Evolutionary conservation across 2,329 filamentous ascomycete genomes (phyloP).

Genomic region (Penicillium oxalicum): DNA sequence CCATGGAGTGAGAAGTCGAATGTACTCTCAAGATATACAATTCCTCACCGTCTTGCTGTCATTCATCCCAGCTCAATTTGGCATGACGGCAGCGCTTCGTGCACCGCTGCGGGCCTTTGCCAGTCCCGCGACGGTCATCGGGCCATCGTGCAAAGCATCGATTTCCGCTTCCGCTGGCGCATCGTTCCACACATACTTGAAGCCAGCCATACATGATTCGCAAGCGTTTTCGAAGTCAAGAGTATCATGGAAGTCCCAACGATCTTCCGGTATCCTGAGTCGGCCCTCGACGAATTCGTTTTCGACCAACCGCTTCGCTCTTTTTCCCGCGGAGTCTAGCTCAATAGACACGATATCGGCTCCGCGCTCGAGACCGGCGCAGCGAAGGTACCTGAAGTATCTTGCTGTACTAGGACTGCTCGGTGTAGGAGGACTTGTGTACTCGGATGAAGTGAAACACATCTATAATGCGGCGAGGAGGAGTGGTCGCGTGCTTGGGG

Average conservation of each 20-base stretch:
- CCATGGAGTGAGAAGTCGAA: conserved; percentile 9
- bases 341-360: conserved; percentile 6
- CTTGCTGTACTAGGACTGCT: conserved; percentile 32
- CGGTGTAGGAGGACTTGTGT: conserved; percentile 42
- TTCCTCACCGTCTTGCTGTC: not conserved
- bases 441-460: conserved; percentile 65
- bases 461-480: conserved; percentile 69
- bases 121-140: conserved; percentile 25
- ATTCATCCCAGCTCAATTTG: conserved; percentile 12
- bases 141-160: conserved; percentile 18
- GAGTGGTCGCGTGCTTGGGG: conserved; percentile 68
- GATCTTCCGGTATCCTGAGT: not conserved
- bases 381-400: conserved; percentile 27
- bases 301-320: conserved; percentile 15
- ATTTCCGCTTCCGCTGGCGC: conserved; percentile 7
- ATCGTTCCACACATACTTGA: conserved; percentile 5
- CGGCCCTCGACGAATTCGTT: conserved; percentile 6
- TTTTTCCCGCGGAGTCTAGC: conserved; percentile 7
- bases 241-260: not conserved
- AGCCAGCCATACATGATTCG: not conserved
- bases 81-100: conserved; percentile 32
- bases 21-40: not conserved
- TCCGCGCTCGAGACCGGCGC: conserved; percentile 10
- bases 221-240: not conserved
- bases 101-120: conserved; percentile 29